Percentiles rank a stretch among this genome's conserved stretches.
Evolutionary conservation across 139 green algal species (phyloP).

Genomic region (Micractinium conductrix): DNA sequence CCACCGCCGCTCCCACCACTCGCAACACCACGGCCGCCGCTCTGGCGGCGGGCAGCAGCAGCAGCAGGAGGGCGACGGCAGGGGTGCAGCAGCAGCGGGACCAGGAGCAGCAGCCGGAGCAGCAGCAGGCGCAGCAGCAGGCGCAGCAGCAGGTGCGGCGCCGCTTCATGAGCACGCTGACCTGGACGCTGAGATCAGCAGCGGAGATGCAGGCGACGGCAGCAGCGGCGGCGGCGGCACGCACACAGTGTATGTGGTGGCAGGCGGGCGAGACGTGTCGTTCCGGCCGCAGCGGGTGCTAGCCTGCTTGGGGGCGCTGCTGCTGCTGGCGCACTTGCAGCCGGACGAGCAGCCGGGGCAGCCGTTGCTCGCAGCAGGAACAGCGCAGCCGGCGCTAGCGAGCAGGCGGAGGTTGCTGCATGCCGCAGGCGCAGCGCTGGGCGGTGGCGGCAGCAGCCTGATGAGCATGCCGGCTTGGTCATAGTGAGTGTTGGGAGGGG

Average conservation of each 20-base stretch:
- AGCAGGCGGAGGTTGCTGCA: slow-evolving; percentile 7
- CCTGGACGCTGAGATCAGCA: not conserved
- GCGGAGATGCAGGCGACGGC: not conserved
- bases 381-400: not conserved
- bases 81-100: not conserved
- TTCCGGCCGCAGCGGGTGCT: slow-evolving; percentile 37
- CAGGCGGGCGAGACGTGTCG: not conserved
- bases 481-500: no score
- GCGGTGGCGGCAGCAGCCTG: not conserved
- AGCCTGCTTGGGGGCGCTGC: slow-evolving; percentile 39
- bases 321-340: slow-evolving; percentile 15
- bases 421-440: not conserved
- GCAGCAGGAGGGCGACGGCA: not conserved
- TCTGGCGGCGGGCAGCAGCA: not conserved
- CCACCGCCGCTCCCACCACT: slow-evolving; percentile 30
- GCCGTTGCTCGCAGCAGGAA: not conserved
- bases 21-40: not conserved
- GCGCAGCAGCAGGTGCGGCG: not conserved
- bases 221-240: not conserved
- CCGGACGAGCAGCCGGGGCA: not conserved
- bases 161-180: not conserved
- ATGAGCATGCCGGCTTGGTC: not conserved
- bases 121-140: not conserved
- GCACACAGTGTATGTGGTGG: not conserved
- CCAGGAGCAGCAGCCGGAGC: slow-evolving; percentile 5